Evolutionary conservation across 805 yeast genomes (phyloP), one percentile per base, ranked within the genome.

Genomic region (Zygoascus flipseniorum): DNA sequence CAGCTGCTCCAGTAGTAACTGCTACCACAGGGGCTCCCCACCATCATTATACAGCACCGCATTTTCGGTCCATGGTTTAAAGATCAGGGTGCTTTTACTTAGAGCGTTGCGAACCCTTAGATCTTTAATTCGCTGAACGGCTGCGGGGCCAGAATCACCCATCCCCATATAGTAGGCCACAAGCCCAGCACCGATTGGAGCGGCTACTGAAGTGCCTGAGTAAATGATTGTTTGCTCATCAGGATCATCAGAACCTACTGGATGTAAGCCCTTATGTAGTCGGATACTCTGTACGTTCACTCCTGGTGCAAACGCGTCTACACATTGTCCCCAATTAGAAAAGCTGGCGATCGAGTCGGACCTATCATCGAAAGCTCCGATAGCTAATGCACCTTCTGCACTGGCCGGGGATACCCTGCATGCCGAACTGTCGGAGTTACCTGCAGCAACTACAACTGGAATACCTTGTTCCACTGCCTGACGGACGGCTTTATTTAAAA

Each of bases 271-370:
- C 45, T 48, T 32, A 44, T 19, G 14, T 16, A 58, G 55, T 5
- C 57, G 50, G 19, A 68, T 55, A 47, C 95, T 87, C 59, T 83
- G 75, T 57, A 90, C 82, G 69, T 87, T 85, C 61, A 88, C 83
- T 0, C 98, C 98, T 48, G 92, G 80, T 0, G 97, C 89, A 69
- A 86, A 85, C 0, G 88, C 74, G 63, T 88, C 89, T 8, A 90
- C 95, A 67, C 97, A 92, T n/a, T 75, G 72, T 0, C 98, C 97
- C 89, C 90, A 87, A 64, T 92, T 90, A n/a, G 93, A 79, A 62
- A 92, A 90, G 11, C 76, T 63, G 0, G 97, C 95, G 37, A 89
- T 73, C 2, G 73, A 60, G 60, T 88, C 95, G 5, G 75, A 75
- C 18, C 76, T 64, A 64, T 87, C 96, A 62, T 89, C 92, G 50